Percentiles rank a stretch among this genome's conserved stretches.
phyloP scores from a whole-genome alignment of 441 rosid species.

The Adansonia grandidieri region DNA sequence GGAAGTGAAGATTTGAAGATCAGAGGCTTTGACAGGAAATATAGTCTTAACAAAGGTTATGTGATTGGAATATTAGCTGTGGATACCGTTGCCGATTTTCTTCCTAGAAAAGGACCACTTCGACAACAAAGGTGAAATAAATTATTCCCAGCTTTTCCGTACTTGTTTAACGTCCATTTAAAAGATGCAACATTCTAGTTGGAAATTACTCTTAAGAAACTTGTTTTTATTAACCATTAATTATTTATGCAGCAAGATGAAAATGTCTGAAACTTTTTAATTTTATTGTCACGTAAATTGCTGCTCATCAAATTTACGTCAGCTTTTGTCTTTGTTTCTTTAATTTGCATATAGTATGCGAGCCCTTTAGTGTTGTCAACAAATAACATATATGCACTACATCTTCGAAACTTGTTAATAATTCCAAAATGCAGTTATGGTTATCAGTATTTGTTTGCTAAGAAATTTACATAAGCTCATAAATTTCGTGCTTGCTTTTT shows the following conservation, averaged over 20 bases:
- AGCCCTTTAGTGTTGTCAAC: not conserved
- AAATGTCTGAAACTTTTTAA: not conserved
- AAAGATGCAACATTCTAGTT: not conserved
- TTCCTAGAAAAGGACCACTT: conserved; percentile 81
- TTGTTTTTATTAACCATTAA: not conserved
- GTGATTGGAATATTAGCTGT: conserved; percentile 87
- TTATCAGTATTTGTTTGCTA: not conserved
- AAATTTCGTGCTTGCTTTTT: not conserved
- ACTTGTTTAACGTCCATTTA: not conserved
- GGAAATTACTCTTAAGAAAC: not conserved
- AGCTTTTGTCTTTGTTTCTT: not conserved
- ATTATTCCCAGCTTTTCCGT: not conserved
- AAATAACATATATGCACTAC: not conserved
- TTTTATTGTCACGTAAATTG: not conserved
- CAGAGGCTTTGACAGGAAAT: conserved; percentile 73
- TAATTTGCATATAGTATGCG: not conserved
- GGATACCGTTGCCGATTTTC: conserved; percentile 86
- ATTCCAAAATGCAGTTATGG: not conserved
- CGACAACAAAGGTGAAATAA: conserved; percentile 65
- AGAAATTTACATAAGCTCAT: not conserved
- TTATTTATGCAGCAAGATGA: conserved; percentile 6
- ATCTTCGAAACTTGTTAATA: not conserved
- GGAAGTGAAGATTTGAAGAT: conserved; percentile 74
- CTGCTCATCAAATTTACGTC: not conserved
- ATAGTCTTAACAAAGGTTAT: conserved; percentile 66